A percentile compares a stretch with the other conserved stretches of the same genome.
These are phyloP conservation scores for Mycena sanguinolenta DNA, from an alignment of 768 basidiomycete genomes.

Conservation along the genomic window DNA sequence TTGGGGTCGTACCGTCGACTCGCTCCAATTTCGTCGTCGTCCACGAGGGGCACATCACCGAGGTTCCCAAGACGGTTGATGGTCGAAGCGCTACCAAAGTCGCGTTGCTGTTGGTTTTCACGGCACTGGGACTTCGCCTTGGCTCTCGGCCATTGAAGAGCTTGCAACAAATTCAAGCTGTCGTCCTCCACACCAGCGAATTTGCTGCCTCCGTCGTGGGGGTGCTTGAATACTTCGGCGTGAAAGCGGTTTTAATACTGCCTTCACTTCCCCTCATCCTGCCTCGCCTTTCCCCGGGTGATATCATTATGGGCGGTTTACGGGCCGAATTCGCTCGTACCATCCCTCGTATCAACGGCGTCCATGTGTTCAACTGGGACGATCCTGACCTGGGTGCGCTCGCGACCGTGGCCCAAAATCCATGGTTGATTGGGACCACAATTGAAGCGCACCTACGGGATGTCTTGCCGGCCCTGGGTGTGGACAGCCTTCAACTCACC, in stretches of 20 bases:
- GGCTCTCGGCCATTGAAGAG: not conserved
- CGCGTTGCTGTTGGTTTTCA: not conserved
- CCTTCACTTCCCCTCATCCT: not conserved
- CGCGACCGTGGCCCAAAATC: not conserved
- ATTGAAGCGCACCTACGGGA: not conserved
- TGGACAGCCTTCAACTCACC: slow-evolving; percentile 5
- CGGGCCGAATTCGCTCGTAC: not conserved
- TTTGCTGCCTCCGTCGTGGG: slow-evolving; percentile 2
- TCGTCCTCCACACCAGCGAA: not conserved
- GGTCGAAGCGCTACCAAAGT: not conserved
- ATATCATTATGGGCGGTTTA: not conserved
- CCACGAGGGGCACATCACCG: not conserved
- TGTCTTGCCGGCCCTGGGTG: too few species aligned
- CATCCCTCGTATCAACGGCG: not conserved
- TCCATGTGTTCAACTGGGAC: slow-evolving; percentile 21
- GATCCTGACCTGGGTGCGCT: slow-evolving; percentile 8
- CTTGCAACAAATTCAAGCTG: not conserved
- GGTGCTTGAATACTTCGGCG: slow-evolving; percentile 1
- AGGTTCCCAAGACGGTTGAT: not conserved
- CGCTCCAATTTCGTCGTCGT: slow-evolving; percentile 6
- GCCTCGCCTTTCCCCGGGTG: not conserved
- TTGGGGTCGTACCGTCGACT: slow-evolving; percentile 2
- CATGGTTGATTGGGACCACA: slow-evolving; percentile 1
- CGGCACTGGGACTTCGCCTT: not conserved
- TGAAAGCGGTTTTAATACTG: slow-evolving; percentile 7